Conservation (phyloP, 495 filamentous ascomycete species). For the Halenospora varia region DNA sequence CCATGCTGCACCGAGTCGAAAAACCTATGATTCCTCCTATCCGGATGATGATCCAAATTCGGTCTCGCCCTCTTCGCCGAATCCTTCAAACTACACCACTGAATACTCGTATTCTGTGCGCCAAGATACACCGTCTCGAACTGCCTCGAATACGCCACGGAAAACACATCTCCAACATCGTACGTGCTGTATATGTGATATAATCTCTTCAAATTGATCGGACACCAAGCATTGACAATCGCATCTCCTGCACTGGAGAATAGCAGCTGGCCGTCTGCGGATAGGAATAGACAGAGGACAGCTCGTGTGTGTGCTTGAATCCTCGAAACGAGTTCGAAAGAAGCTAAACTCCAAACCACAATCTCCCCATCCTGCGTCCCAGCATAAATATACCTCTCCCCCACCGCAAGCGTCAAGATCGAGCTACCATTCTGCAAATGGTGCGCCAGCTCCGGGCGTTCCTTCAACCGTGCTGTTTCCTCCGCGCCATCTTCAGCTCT, state of each 20-base stretch:
- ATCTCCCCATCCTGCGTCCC: constrained; percentile 92
- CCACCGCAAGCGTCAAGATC: constrained; percentile 67
- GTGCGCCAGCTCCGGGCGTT: constrained; percentile 56
- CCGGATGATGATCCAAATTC: constrained; percentile 66
- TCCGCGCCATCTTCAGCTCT: constrained; percentile 5
- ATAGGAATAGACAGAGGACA: constrained; percentile 79
- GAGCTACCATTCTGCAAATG: constrained; percentile 67
- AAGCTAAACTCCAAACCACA: constrained; percentile 81
- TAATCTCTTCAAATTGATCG: constrained; percentile 43
- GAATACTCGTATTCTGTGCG: constrained; percentile 91
- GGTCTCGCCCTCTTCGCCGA: constrained; percentile 47
- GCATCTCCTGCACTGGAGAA: constrained; percentile 95
- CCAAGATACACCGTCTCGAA: constrained; percentile 85
- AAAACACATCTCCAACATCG: constrained; percentile 95
- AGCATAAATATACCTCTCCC: constrained; percentile 65
- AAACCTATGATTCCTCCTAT: constrained; percentile 81
- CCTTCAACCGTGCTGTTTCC: not conserved
- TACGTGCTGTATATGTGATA: constrained; percentile 92
- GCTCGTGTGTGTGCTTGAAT: constrained; percentile 86
- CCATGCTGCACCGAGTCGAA: constrained; percentile 84
- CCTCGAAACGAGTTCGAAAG: constrained; percentile 69
- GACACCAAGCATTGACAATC: constrained; percentile 74
- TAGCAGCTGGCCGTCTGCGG: constrained; percentile 66
- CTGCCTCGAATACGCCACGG: constrained; percentile 75
- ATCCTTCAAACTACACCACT: constrained; percentile 53